phyloP scores from a whole-genome alignment of 768 basidiomycete genomes.

The Boletus speciosus region DNA sequence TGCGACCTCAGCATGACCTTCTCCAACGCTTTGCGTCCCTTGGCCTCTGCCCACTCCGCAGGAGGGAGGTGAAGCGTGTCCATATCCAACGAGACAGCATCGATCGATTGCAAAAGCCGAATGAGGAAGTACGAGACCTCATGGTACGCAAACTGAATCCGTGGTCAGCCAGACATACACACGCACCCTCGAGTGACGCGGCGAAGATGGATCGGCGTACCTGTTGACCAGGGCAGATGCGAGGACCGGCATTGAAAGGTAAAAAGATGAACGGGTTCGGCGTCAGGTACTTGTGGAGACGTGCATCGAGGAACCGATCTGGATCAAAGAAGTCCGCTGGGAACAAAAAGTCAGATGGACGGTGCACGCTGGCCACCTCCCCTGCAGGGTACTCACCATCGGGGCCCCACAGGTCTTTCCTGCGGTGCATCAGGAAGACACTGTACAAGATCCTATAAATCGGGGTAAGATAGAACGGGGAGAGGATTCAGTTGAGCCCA shows the following conservation, averaged over 20 bases:
- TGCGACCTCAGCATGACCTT: conserved; percentile 38
- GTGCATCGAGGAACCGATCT: conserved; percentile 61
- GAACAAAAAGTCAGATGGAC: not conserved
- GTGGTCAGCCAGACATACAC: not conserved
- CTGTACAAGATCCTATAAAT: conserved; percentile 13
- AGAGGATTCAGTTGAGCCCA: conserved; percentile 7
- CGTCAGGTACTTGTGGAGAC: conserved; percentile 50
- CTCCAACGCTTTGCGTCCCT: conserved; percentile 38
- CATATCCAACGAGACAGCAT: conserved; percentile 37
- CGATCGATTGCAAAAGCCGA: conserved; percentile 49
- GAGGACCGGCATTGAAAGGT: conserved; percentile 40
- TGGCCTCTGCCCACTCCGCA: conserved; percentile 30
- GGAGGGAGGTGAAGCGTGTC: conserved; percentile 36
- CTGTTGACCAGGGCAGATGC: conserved; percentile 39
- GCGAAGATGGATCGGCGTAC: conserved; percentile 6
- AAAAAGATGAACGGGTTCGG: conserved; percentile 52
- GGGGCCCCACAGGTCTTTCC: conserved; percentile 63
- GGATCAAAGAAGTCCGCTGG: conserved; percentile 59
- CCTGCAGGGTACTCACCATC: conserved; percentile 42
- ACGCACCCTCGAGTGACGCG: no score
- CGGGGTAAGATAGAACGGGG: not conserved
- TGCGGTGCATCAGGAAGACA: conserved; percentile 57
- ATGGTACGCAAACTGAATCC: conserved; percentile 50
- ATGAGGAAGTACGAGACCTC: conserved; percentile 53
- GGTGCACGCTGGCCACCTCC: not conserved